Conservation (phyloP, 148 eudicot genomes). For the Dianthus caryophyllus region DNA sequence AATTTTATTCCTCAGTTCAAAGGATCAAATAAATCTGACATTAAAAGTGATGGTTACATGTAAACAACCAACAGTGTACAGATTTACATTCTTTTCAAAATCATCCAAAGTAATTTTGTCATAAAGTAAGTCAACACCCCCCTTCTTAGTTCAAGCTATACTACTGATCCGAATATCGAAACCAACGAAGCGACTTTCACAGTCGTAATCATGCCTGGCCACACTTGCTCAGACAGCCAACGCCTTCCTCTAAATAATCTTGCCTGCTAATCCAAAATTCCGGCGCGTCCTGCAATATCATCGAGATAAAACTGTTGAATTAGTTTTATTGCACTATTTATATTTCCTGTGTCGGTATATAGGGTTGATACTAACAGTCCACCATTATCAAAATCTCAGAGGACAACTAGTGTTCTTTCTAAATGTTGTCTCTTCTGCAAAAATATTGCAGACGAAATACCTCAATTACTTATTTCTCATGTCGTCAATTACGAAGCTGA, state of each 20-base stretch:
- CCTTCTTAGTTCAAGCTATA: neutral
- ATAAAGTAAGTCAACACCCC: neutral
- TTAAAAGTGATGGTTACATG: too few species aligned
- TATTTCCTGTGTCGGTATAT: neutral
- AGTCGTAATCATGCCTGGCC: slow-evolving; percentile 52
- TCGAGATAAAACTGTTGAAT: neutral
- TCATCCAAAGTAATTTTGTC: neutral
- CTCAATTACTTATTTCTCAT: neutral
- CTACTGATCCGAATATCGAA: neutral
- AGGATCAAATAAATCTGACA: too few species aligned
- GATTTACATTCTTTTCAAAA: neutral
- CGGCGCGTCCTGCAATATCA: slow-evolving; percentile 79
- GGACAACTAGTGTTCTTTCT: neutral
- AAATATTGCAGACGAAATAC: neutral
- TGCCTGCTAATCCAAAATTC: slow-evolving; percentile 94
- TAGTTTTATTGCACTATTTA: neutral
- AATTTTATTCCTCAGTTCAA: too few species aligned
- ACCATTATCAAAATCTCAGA: neutral
- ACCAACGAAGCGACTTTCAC: neutral
- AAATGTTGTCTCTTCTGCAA: neutral
- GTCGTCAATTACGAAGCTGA: neutral
- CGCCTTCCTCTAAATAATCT: slow-evolving; percentile 96
- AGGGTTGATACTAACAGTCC: neutral
- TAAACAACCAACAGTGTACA: neutral
- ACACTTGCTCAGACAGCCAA: slow-evolving; percentile 81